These are phyloP conservation scores for Boletus subparvulus DNA, from an alignment of 768 basidiomycete genomes.

Conservation along the genomic window DNA sequence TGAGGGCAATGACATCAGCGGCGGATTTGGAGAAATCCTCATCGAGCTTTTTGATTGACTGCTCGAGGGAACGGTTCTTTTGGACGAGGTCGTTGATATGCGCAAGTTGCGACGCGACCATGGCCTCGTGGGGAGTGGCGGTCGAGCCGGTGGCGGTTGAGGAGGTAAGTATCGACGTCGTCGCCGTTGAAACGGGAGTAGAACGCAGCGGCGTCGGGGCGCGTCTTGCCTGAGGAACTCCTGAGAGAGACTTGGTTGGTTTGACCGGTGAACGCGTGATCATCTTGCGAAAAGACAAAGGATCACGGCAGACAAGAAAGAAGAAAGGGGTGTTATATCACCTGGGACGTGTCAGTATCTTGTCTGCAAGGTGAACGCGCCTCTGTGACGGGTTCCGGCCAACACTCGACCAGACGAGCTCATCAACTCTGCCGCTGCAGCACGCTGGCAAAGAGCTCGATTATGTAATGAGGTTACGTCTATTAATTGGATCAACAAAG, in stretches of 20 bases:
- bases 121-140: slow-evolving; percentile 40
- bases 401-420: slow-evolving; percentile 5
- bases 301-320: background rate
- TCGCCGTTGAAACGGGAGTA: slow-evolving; percentile 16
- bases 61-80: slow-evolving; percentile 62
- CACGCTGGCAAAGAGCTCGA: background rate
- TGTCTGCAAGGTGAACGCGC: background rate
- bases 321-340: background rate
- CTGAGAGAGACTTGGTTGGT: slow-evolving; percentile 8
- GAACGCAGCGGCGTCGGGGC: slow-evolving; percentile 23
- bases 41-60: slow-evolving; percentile 53
- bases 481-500: background rate
- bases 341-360: slow-evolving; percentile 1
- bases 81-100: slow-evolving; percentile 77
- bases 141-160: slow-evolving; percentile 30
- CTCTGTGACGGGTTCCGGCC: background rate
- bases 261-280: slow-evolving; percentile 32
- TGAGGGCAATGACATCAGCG: slow-evolving; percentile 33
- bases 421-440: slow-evolving; percentile 2
- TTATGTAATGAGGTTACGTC: slow-evolving; percentile 14
- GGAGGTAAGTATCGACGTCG: slow-evolving; percentile 28
- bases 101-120: slow-evolving; percentile 59
- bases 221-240: slow-evolving; percentile 15
- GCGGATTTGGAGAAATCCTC: slow-evolving; percentile 44
- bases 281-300: slow-evolving; percentile 15